These are phyloP conservation scores for Usnea hakonensis DNA, from an alignment of 495 filamentous ascomycete species.

Conservation along the genomic window DNA sequence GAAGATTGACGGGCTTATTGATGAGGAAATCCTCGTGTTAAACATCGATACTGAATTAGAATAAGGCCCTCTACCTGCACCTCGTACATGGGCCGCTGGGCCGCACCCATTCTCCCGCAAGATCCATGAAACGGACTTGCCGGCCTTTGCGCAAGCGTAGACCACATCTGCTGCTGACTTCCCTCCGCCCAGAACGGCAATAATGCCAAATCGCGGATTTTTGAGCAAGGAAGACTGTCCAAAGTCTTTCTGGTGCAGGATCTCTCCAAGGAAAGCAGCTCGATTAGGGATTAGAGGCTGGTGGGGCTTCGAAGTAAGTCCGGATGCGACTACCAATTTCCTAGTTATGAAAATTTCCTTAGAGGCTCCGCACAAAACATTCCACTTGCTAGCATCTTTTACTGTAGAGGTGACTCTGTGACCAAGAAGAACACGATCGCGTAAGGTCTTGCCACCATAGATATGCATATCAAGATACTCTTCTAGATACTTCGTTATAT, in stretches of 20 bases:
- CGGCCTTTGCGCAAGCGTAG: slow-evolving; percentile 33
- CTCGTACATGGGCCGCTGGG: slow-evolving; percentile 16
- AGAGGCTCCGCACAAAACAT: not conserved
- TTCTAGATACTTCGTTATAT: slow-evolving; percentile 38
- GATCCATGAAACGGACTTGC: slow-evolving; percentile 36
- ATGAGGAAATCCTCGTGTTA: too few relatives aligned
- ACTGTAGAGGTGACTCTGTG: slow-evolving; percentile 26
- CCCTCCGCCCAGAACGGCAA: slow-evolving; percentile 33
- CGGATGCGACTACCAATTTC: slow-evolving; percentile 38
- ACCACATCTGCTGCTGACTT: slow-evolving; percentile 41
- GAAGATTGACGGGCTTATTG: too few relatives aligned
- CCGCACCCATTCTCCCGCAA: slow-evolving; percentile 30
- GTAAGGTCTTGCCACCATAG: slow-evolving; percentile 28
- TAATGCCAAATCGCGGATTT: too few relatives aligned
- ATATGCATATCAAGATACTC: slow-evolving; percentile 32
- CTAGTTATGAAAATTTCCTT: slow-evolving; percentile 18
- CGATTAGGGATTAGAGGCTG: slow-evolving; percentile 28
- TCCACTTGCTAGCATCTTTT: slow-evolving; percentile 28
- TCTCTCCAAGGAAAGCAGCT: slow-evolving; percentile 27
- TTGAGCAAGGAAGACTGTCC: slow-evolving; percentile 28
- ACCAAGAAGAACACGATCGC: slow-evolving; percentile 28
- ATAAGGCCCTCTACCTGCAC: slow-evolving; percentile 27
- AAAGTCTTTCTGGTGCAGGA: slow-evolving; percentile 37
- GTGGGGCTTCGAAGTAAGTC: slow-evolving; percentile 32
- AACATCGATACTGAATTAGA: slow-evolving; percentile 3